Evolutionary conservation across 345 rosid species (phyloP), one percentile per base, ranked within the genome.

Genomic region (Camelina sativa): DNA sequence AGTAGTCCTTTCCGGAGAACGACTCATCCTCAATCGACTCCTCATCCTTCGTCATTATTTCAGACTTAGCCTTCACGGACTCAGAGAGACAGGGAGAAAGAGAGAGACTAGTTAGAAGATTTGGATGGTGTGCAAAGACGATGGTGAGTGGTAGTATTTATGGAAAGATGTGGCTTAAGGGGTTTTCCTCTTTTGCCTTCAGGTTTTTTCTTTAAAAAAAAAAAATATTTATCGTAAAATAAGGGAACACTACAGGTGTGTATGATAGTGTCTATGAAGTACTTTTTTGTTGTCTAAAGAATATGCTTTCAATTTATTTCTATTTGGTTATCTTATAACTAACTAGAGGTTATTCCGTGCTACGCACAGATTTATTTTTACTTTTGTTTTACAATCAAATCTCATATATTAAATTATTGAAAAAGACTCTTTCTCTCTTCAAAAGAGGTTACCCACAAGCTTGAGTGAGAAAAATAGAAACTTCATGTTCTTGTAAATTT

Each of bases 1-100:
- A 73, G 84, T 90, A 92, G 80, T 87, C 96, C 82, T 86, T 92
- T 7, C 80, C 85, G 47, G 87, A 67, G 75, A 80, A 76, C 0
- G 88, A 83, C 1, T 85, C 92, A 1, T 82, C 79, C 74, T 84
- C 89, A 9, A 70, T 43, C 30, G 65, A 44, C 15, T 84, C 87
- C 22, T 84, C 88, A 30, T 83, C 84, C 1, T 82, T 81, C 9
- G 69, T 35, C 77, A 78, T 78, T 44, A n/a, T 65, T 64, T 57
- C 17, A 48, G 15, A 47, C 59, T 65, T 23, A 70, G 35, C 40
- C 63, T 28, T 6, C 70, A 19, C 12, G 17, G 19, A 56, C 52
- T 32, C 69, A 65, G 57, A 55, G 51, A 61, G 47, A 54, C 2
- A 22, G 65, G 17, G 70, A 57, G 50, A 56, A 41, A 71, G 30